Base-by-base conservation (phyloP, 2,329 filamentous ascomycete genomes). In the Blumeria graminis region DNA sequence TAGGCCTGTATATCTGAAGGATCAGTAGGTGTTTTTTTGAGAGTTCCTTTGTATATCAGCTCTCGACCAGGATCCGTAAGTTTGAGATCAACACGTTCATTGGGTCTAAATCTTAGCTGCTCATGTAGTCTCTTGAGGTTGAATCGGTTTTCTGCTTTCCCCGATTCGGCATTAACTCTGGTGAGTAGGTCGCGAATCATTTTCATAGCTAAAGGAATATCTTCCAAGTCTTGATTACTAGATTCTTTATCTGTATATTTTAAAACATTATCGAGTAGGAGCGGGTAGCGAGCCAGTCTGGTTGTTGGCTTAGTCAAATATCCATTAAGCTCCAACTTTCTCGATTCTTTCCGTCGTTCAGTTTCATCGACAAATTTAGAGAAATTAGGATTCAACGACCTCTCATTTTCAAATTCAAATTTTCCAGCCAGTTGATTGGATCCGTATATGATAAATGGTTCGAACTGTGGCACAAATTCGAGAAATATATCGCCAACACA, bases 271-370 rank as follows among this genome's bases (percentile, higher is more conserved):
- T 96, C 92, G 14, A 98, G 74, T 11, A 98, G 74, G 39, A 98
- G 73, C 3, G 92, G 92, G 68, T 98, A 98, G 69, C 92, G 80
- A 45, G 92, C 92, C 64, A 98, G 72, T 72, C 92, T 81, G 16
- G 92, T 98, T 1, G 92, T 98, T 0, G 92, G 92, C 69, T 98
- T 98, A 8, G 92, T 98, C 55, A 98, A 74, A 66, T 98, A 98
- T 62, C 92, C 92, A 68, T 98, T 98, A 58, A 98, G 74, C 69
- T 98, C 92, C 51, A 98, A 75, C 70, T 98, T 98, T 61, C 92
- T 80, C 6, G 90, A 96, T 68, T 98, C 92, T 68, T 95, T 95
- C 63, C 94, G 78, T 58, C 92, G 77, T 69, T 98, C 92, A 6
- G 93, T 94, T 68, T 96, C 89, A 61, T 98, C 92, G 32, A 96